Base-by-base conservation (phyloP, 352 stramenopile species). In the Thalassiosira mediterranea region DNA sequence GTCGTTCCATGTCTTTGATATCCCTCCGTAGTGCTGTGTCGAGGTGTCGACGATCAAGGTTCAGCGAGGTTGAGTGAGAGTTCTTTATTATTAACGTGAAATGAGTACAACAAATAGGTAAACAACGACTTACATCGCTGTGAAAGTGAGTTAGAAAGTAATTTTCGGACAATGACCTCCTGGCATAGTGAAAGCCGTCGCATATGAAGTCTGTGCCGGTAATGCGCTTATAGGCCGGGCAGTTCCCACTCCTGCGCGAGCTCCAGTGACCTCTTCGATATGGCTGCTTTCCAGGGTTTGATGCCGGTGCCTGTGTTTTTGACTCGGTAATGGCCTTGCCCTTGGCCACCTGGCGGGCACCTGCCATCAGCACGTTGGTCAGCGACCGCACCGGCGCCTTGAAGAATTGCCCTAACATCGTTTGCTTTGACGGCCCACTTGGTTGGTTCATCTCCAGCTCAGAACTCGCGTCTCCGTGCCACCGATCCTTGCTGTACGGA, bases 131-230 rank as follows among this genome's bases (percentile, higher is more conserved):
- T n/a, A n/a, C n/a, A 83, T 99, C 96, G 13, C 54, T 68, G 84
- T 99, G 96, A 76, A 98, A 99, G 84, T 99, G 96, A 17, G 96
- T 98, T 38, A 99, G 88, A 65, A 99, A 98, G 63, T 98, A 98
- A 38, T 90, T 92, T 29, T 83, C 31, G 1, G 87, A 88, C 2
- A 92, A 47, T 28, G 70, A 75, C 2, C 49, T 76, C 19, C 34
- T 76, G 4, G 87, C 89, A 74, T 90, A 92, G 17, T 83, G 53
- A 69, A 94, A 94, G 23, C 87, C 89, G 71, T 94, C 89, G 13
- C 78, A 82, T 40, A 92, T 74, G 71, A 94, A 91, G 57, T 92
- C 83, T 4, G 85, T 91, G 17, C 82, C 79, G 31, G 84, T 48
- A 31, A 94, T 92, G 17, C 76, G 76, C 53, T 94, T 94, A 74